Evolutionary conservation across 2,329 filamentous ascomycete genomes (phyloP).

Genomic region (Calonectria naviculata): DNA sequence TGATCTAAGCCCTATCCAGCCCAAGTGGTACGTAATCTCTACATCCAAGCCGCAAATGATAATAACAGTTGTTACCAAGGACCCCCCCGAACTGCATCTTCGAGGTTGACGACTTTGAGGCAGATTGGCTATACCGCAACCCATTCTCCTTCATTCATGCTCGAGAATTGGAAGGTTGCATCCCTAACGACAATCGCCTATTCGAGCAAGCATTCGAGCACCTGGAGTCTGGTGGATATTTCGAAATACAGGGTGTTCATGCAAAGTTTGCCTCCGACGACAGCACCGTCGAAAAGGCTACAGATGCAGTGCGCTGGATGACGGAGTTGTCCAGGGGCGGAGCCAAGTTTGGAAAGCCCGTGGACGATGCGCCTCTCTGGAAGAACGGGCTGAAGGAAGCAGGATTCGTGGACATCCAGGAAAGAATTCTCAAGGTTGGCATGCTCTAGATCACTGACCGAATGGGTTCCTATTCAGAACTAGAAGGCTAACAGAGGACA

Average conservation of each 20-base stretch:
- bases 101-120: constrained; percentile 22
- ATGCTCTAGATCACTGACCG: not conserved
- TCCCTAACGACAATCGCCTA: not conserved
- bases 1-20: constrained; percentile 25
- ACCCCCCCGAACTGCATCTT: constrained; percentile 21
- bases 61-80: not conserved
- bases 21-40: constrained; percentile 6
- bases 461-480: not conserved
- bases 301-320: constrained; percentile 9
- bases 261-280: constrained; percentile 1
- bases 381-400: constrained; percentile 1
- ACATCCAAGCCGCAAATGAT: not conserved
- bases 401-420: constrained; percentile 19
- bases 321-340: not conserved
- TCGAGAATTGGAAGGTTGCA: constrained; percentile 20
- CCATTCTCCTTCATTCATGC: constrained; percentile 17
- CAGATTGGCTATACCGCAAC: constrained; percentile 13
- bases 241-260: constrained; percentile 9
- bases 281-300: not conserved
- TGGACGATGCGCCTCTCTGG: constrained; percentile 1
- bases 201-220: constrained; percentile 9
- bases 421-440: constrained; percentile 19
- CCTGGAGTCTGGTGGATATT: constrained; percentile 1
- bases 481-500: not conserved
- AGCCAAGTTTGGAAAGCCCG: constrained; percentile 8